phyloP scores from a whole-genome alignment of 2,329 filamentous ascomycete genomes.

The Ophiocordyceps australis region DNA sequence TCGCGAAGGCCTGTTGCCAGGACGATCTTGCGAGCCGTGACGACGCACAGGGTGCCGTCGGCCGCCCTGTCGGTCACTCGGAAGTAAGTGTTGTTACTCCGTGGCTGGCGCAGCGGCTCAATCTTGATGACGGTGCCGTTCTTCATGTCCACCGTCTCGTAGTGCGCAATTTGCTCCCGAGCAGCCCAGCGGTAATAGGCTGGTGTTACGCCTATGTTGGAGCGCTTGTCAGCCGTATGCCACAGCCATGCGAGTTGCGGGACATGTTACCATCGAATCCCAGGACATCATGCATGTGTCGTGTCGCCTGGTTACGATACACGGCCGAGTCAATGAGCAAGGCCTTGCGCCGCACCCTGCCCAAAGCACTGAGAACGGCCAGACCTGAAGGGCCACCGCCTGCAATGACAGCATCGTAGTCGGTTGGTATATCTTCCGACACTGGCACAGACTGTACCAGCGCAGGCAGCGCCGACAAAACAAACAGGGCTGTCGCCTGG shows the following conservation, averaged over 20 bases:
- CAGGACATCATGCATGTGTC: conserved; percentile 43
- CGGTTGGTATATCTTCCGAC: conserved; percentile 1
- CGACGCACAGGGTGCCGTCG: conserved; percentile 7
- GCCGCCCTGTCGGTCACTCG: conserved; percentile 12
- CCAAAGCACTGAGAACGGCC: conserved; percentile 34
- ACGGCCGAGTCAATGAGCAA: conserved; percentile 38
- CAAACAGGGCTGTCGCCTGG: conserved; percentile 1
- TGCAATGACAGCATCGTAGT: conserved; percentile 37
- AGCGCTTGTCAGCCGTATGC: not conserved
- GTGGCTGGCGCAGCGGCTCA: conserved; percentile 10
- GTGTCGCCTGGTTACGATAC: conserved; percentile 37
- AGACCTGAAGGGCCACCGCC: conserved; percentile 40
- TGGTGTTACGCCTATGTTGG: conserved; percentile 27
- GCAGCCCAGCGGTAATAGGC: conserved; percentile 34
- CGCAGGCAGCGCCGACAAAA: conserved; percentile 4
- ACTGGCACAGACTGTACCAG: conserved; percentile 4
- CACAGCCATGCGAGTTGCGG: not conserved
- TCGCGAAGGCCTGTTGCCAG: conserved; percentile 39
- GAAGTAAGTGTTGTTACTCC: conserved; percentile 25
- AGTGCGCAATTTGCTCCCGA: conserved; percentile 30
- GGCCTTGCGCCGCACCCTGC: conserved; percentile 33
- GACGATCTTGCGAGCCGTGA: conserved; percentile 33
- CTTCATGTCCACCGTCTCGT: conserved; percentile 27
- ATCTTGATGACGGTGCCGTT: conserved; percentile 34
- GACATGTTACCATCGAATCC: conserved; percentile 32